These are phyloP conservation scores for Kappamyces sp. DNA, from an alignment of 192 early-diverging fungal genomes.

Conservation along the genomic window DNA sequence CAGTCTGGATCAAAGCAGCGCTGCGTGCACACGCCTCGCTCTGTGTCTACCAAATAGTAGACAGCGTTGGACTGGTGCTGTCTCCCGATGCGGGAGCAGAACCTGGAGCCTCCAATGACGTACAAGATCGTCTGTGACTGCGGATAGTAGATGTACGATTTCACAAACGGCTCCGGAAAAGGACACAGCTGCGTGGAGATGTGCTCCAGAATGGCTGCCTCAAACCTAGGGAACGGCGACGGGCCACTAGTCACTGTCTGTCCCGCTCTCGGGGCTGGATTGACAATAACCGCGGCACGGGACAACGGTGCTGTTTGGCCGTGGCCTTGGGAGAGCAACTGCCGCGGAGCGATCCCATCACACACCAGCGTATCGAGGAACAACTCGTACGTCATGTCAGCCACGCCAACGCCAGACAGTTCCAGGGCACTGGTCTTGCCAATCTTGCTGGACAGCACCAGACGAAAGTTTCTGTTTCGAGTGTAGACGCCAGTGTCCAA, in stretches of 20 bases:
- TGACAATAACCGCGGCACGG: too few relatives aligned
- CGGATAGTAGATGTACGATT: background rate
- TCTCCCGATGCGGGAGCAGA: slow-evolving; percentile 22
- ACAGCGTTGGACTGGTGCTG: slow-evolving; percentile 28
- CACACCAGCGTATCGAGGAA: slow-evolving; percentile 25
- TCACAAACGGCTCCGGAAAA: background rate
- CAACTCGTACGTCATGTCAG: slow-evolving; percentile 4
- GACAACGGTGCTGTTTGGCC: too few relatives aligned
- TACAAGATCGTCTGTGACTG: slow-evolving; percentile 16
- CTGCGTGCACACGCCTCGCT: slow-evolving; percentile 14
- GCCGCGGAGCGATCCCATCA: too few relatives aligned
- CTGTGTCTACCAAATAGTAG: slow-evolving; percentile 25
- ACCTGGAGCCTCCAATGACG: slow-evolving; percentile 16
- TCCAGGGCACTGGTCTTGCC: slow-evolving; percentile 19
- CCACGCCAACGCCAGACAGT: background rate
- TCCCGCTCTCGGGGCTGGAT: too few relatives aligned
- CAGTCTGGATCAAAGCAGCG: slow-evolving; percentile 30
- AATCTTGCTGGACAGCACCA: slow-evolving; percentile 21
- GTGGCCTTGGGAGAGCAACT: too few relatives aligned
- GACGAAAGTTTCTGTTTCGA: slow-evolving; percentile 29
- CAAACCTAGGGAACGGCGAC: too few relatives aligned
- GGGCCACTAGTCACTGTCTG: too few relatives aligned
- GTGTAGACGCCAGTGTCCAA: slow-evolving; percentile 27
- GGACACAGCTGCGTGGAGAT: too few relatives aligned
- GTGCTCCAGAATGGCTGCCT: too few relatives aligned